Evolutionary conservation across 2,329 filamentous ascomycete species (phyloP), one percentile per base, ranked within the genome.

Genomic region (Rachicladosporium sp.): DNA sequence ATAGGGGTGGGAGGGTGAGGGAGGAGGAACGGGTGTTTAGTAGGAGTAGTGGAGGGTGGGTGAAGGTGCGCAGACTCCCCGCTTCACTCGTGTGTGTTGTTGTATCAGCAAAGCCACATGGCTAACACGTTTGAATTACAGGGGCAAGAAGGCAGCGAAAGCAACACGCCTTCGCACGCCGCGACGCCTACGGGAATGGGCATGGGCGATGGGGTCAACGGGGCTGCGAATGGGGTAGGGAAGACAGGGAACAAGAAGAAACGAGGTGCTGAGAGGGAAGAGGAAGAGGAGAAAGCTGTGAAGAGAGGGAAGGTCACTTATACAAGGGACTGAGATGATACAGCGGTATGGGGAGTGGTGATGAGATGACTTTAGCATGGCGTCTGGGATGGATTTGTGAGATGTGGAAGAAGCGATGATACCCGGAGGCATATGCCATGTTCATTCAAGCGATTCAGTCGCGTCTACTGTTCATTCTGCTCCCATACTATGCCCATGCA

Each of bases 21-120:
- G 83, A 88, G 38, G 71, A 74, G 50, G 82, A 86, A 56, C 71
- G 82, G 46, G 80, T 89, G 40, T 89, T 89, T 60, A 54, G 50
- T 13, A 44, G 53, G 36, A 57, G 57, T 36, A 55, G 51, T 29
- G 54, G 60, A 33, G 46, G 51, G 9, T 61, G 57, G 57, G 57
- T 59, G 49, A 54, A 49, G 45, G 57, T 59, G 41, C 32, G 51
- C 44, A 19, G 15, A 19, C 15, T 19, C 15, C 15, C 15, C 15
- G 15, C 15, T 19, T 19, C 15, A 19, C 15, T 19, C 15, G 15
- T 19, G 15, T 19, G 5, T 19, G 15, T 19, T 19, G 15, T 19
- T 19, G 15, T 19, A 19, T 29, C 10, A n/a, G 7, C 10, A 11
- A 31, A 21, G 7, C 9, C 9, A 32, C 29, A 3, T 10, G 15